Evolutionary conservation across 371 early-diverging fungal genomes (phyloP).

Genomic region (Dichotomocladium elegans): DNA sequence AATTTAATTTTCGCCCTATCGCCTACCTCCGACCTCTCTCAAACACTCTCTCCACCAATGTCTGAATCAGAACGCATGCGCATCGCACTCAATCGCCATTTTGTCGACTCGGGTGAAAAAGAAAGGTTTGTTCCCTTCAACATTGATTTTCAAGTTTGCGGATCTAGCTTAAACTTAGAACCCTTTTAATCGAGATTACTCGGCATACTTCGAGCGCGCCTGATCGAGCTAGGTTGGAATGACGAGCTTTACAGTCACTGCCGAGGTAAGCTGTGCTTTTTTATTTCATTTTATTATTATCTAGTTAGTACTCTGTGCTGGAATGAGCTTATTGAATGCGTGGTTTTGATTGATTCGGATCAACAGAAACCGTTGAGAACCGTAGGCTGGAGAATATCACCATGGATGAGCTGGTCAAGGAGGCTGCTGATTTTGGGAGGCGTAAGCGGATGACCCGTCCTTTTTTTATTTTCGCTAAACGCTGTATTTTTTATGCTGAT

Average conservation of each 20-base stretch:
- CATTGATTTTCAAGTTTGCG: too few relatives aligned
- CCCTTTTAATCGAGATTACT: too few relatives aligned
- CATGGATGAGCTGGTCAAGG: constrained; percentile 12
- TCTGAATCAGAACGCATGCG: constrained; percentile 3
- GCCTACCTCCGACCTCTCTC: too few relatives aligned
- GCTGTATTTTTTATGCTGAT: too few relatives aligned
- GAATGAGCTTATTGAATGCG: background rate
- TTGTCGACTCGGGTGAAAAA: constrained; percentile 18
- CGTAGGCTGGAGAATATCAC: constrained; percentile 10
- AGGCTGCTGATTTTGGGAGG: constrained; percentile 13
- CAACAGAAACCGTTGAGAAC: constrained; percentile 9
- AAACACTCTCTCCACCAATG: background rate
- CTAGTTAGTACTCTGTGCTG: background rate
- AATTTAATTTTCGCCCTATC: too few relatives aligned
- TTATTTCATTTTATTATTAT: background rate
- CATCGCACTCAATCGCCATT: constrained; percentile 12
- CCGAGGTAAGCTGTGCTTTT: constrained; percentile 13
- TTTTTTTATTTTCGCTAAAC: too few relatives aligned
- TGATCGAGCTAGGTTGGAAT: constrained; percentile 17
- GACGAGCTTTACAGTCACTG: constrained; percentile 14
- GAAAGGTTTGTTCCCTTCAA: constrained; percentile 6
- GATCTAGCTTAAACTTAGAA: too few relatives aligned
- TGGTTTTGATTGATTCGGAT: too few relatives aligned
- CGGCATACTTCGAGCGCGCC: constrained; percentile 7
- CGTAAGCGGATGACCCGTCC: constrained; percentile 4